phyloP scores from a whole-genome alignment of 108 stramenopile genomes.

The Skeletonema menzelii region DNA sequence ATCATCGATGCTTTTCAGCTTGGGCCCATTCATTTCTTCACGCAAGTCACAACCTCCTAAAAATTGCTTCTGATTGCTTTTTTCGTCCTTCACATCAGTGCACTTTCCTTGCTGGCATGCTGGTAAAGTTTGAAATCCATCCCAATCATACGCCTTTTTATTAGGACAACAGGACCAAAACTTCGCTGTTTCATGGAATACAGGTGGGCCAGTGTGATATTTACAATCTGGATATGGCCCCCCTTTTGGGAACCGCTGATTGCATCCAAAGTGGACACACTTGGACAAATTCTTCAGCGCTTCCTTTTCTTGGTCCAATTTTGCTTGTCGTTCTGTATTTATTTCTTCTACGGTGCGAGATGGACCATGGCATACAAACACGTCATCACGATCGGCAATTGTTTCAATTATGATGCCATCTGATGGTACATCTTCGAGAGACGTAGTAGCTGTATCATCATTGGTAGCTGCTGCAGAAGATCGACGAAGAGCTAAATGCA shows the following conservation, averaged over 20 bases:
- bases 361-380: conserved; percentile 76
- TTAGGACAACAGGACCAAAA: conserved; percentile 96
- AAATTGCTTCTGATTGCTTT: conserved; percentile 61
- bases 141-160: conserved; percentile 89
- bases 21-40: conserved; percentile 46
- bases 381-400: conserved; percentile 75
- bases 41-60: conserved; percentile 85
- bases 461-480: conserved; percentile 1
- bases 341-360: conserved; percentile 56
- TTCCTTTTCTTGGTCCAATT: conserved; percentile 47
- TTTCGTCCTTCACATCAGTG: conserved; percentile 69
- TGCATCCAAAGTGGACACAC: conserved; percentile 90
- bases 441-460: conserved; percentile 2
- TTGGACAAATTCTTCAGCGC: conserved; percentile 52
- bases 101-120: conserved; percentile 77
- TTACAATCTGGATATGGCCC: conserved; percentile 77
- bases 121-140: conserved; percentile 81
- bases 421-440: conserved; percentile 52
- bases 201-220: conserved; percentile 92
- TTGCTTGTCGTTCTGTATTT: conserved; percentile 37
- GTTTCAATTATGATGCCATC: conserved; percentile 74
- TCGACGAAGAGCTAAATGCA: conserved; percentile 67
- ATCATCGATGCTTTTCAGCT: conserved; percentile 84
- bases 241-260: conserved; percentile 74
- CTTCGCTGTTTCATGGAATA: conserved; percentile 98